phyloP scores from a whole-genome alignment of 495 filamentous ascomycete genomes.

The Usnea hakonensis region DNA sequence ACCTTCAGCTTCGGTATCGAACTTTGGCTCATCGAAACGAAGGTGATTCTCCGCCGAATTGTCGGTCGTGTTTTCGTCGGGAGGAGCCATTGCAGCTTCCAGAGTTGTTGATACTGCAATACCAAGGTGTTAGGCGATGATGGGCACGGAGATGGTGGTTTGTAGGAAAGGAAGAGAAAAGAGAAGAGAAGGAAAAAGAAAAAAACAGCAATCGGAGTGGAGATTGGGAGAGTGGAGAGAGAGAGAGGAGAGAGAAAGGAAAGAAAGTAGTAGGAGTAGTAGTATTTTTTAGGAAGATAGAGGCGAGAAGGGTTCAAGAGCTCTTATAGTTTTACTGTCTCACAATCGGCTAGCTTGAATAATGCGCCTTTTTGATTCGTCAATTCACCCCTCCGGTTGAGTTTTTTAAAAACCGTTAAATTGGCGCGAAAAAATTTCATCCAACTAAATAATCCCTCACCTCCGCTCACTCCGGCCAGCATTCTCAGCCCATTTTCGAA shows the following conservation, averaged over 20 bases:
- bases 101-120: constrained; percentile 18
- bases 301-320: constrained; percentile 8
- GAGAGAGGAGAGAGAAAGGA: too few relatives aligned
- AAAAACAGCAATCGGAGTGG: constrained; percentile 5
- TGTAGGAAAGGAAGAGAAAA: background rate
- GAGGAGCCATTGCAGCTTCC: constrained; percentile 22
- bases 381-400: constrained; percentile 4
- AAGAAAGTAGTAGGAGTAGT: too few relatives aligned
- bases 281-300: background rate
- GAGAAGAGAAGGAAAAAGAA: constrained; percentile 5
- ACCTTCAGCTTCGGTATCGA: constrained; percentile 17
- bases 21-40: constrained; percentile 21
- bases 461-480: background rate
- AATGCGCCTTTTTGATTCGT: background rate
- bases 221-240: constrained; percentile 15
- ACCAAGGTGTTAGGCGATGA: constrained; percentile 13
- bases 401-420: constrained; percentile 15
- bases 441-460: constrained; percentile 17
- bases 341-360: constrained; percentile 12
- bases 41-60: constrained; percentile 19
- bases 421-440: constrained; percentile 6
- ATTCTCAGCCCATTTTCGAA: background rate
- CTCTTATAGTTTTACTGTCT: constrained; percentile 14
- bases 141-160: constrained; percentile 15
- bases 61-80: constrained; percentile 15